Percentiles rank a stretch among this genome's conserved stretches.
Conservation (phyloP, 768 basidiomycete genomes). For the Amanita pallidorosea region DNA sequence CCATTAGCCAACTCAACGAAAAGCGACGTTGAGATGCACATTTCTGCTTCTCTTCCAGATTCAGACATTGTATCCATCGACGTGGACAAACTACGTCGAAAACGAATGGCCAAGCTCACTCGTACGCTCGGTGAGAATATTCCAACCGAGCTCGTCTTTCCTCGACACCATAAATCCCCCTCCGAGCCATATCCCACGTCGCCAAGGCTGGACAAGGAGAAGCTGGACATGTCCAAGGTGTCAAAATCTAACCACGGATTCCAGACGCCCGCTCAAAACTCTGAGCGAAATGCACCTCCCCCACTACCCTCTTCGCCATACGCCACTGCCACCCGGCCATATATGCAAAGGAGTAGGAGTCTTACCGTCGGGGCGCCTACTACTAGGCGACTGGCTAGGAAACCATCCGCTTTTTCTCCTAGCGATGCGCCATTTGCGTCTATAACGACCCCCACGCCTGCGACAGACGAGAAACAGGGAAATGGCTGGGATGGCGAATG, state of each 20-base stretch:
- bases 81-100: conserved; percentile 13
- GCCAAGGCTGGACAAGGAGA: background rate
- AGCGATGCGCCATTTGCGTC: background rate
- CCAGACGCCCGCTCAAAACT: background rate
- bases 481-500: background rate
- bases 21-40: background rate
- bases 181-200: background rate
- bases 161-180: background rate
- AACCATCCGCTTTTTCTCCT: background rate
- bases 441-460: background rate
- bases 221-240: background rate
- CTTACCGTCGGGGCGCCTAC: background rate
- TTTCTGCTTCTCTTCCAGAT: background rate
- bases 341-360: background rate
- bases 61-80: background rate
- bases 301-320: background rate
- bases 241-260: background rate
- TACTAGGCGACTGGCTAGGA: background rate
- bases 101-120: conserved; percentile 36
- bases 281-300: background rate
- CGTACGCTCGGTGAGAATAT: conserved; percentile 43
- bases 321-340: background rate
- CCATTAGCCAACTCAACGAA: background rate
- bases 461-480: background rate
- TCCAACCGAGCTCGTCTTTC: conserved; percentile 36